phyloP scores from a whole-genome alignment of 106 monocot species.

The Dendrobium catenatum region DNA sequence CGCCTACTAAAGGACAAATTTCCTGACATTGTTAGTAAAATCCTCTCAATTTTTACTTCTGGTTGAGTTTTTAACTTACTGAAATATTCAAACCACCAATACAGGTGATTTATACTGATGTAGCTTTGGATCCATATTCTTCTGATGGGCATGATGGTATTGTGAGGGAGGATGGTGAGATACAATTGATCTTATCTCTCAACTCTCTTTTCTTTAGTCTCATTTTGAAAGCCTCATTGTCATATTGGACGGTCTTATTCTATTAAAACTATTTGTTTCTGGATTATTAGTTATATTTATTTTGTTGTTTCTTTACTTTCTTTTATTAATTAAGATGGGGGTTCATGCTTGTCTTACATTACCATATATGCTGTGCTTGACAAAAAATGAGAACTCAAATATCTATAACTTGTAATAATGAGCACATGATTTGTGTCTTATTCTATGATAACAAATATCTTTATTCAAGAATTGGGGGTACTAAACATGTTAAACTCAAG shows the following conservation, averaged over 20 bases:
- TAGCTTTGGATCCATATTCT: conserved; percentile 96
- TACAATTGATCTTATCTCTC: conserved; percentile 3
- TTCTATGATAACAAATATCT: no score
- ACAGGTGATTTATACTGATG: conserved; percentile 97
- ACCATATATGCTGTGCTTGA: no score
- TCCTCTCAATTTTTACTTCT: not conserved
- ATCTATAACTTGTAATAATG: no score
- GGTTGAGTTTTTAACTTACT: not conserved
- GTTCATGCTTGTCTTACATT: no score
- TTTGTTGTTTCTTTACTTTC: no score
- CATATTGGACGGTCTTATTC: not conserved
- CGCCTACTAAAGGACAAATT: conserved; percentile 90
- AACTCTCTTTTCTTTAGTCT: not conserved
- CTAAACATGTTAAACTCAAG: no score
- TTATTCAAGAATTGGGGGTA: no score
- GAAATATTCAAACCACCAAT: not conserved
- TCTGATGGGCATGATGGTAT: conserved; percentile 99
- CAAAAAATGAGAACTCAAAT: no score
- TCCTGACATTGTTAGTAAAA: conserved; percentile 74
- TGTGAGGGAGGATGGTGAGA: conserved; percentile 97
- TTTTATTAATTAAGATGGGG: no score
- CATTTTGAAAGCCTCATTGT: not conserved
- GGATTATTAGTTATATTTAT: not conserved
- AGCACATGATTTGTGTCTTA: no score
- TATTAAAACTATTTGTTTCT: not conserved